Evolutionary conservation across 768 basidiomycete genomes (phyloP).

Genomic region (Rhizopogon sp.): DNA sequence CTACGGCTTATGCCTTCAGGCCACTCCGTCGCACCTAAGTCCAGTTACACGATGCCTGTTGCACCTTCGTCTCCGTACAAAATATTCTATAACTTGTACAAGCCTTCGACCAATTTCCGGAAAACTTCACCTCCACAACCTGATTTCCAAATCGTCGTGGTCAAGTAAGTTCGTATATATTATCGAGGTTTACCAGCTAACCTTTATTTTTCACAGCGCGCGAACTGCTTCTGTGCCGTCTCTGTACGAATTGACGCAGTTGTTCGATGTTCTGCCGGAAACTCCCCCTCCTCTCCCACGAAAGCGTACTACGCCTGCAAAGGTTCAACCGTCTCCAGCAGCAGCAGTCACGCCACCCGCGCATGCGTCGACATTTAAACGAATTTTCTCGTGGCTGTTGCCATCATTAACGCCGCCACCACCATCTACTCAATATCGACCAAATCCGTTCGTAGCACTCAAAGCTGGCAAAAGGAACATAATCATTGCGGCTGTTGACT

Average conservation of each 20-base stretch:
- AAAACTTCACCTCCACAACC: slow-evolving; percentile 73
- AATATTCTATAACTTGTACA: slow-evolving; percentile 88
- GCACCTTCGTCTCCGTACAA: slow-evolving; percentile 53
- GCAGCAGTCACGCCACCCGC: not conserved
- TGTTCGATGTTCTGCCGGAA: slow-evolving; percentile 67
- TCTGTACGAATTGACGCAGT: slow-evolving; percentile 64
- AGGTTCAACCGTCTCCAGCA: slow-evolving; percentile 2
- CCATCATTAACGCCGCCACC: slow-evolving; percentile 21
- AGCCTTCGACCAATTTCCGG: slow-evolving; percentile 81
- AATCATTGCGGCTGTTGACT: slow-evolving; percentile 84
- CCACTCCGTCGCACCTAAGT: slow-evolving; percentile 37
- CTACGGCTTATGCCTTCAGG: slow-evolving; percentile 73
- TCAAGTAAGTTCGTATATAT: slow-evolving; percentile 55
- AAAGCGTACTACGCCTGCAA: slow-evolving; percentile 19
- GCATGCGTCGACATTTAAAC: slow-evolving; percentile 3
- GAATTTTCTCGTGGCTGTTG: slow-evolving; percentile 21
- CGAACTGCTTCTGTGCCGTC: slow-evolving; percentile 80
- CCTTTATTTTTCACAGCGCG: slow-evolving; percentile 45
- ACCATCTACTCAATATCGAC: slow-evolving; percentile 28
- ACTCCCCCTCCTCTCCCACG: slow-evolving; percentile 59
- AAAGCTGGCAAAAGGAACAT: slow-evolving; percentile 82
- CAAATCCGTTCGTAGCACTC: slow-evolving; percentile 75
- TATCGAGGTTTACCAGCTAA: slow-evolving; percentile 4
- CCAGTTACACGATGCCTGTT: not conserved
- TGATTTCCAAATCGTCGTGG: slow-evolving; percentile 82